phyloP scores from a whole-genome alignment of 2,329 filamentous ascomycete genomes.

The Pestalotiopsis sp. region DNA sequence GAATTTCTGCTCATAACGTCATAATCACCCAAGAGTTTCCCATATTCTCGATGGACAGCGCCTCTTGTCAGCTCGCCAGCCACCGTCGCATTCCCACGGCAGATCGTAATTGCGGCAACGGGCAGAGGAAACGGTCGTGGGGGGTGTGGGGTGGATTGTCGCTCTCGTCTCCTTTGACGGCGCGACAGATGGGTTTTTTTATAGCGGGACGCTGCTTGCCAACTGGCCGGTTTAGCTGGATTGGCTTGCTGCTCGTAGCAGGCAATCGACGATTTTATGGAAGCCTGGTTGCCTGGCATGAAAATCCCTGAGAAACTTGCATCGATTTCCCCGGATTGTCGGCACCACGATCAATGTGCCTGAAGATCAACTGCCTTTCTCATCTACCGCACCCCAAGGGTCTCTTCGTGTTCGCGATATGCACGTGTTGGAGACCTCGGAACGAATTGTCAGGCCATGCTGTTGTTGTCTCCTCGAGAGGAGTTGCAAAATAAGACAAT shows the following conservation, averaged over 20 bases:
- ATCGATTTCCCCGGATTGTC: constrained; percentile 5
- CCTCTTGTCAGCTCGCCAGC: not conserved
- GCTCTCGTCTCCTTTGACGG: not conserved
- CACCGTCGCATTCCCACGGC: not conserved
- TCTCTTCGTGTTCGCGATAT: not conserved
- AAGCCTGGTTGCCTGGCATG: not conserved
- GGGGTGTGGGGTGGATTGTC: not conserved
- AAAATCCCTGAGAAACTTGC: not conserved
- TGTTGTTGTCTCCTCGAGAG: not conserved
- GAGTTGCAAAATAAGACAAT: not conserved
- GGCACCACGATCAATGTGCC: not conserved
- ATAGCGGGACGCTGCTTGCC: not conserved
- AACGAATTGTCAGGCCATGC: not conserved
- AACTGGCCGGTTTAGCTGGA: not conserved
- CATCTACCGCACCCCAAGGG: not conserved
- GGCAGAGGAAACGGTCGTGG: not conserved
- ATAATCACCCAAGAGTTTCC: not conserved
- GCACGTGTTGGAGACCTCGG: not conserved
- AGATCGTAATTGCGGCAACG: not conserved
- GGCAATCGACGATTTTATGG: not conserved
- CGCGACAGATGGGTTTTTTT: not conserved
- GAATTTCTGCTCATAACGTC: not conserved
- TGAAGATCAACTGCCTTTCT: constrained; percentile 4
- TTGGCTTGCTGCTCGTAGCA: not conserved
- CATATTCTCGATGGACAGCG: not conserved